Evolutionary conservation across 805 yeast species (phyloP), one percentile per base, ranked within the genome.

Genomic region (Ogataea neopini): DNA sequence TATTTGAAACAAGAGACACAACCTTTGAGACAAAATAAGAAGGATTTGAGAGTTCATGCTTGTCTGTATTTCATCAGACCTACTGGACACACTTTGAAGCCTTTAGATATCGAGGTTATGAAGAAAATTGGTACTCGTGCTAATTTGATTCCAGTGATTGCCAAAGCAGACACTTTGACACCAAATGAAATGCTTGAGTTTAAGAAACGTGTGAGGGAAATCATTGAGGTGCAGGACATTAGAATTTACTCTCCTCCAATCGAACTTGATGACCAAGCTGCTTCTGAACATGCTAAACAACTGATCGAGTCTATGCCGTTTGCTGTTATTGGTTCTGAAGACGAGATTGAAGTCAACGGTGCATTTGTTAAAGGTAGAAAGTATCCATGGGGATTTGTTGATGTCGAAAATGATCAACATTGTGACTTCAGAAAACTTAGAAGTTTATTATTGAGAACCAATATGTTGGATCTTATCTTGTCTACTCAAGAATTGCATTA

Each of bases 1-100:
- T 89, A 71, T 65, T 86, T 90, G 92, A 86, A 86, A 65, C 96
- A 88, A 66, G 97, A 90, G 64, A 94, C 89, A 63, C 98, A 91
- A 70, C 98, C 98, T 28, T 67, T 66, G 43, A 81, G 98, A 67
- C 49, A 45, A 2, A 69, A 69, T 34, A 80, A 76, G 62, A 85
- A 83, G 58, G 97, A 91, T 69, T 71, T 88, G 54, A 80, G 97
- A 60, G 96, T 91, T 29, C 96, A 91, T 62, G 96, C 90, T 2
- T 88, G 95, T 65, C 71, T 91, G 39, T 91, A 90, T 70, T 90
- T 91, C 64, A 85, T 91, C 54, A 82, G 92, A 63, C 97, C 97
- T 38, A 86, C 95, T 1, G 96, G 95, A 17, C 96, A 88, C 63
- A 81, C 90, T 32, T 75, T 91, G 58, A 84, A 86, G 63, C 96